phyloP scores from a whole-genome alignment of 139 green algal species.

The Desmodesmus armatus region DNA sequence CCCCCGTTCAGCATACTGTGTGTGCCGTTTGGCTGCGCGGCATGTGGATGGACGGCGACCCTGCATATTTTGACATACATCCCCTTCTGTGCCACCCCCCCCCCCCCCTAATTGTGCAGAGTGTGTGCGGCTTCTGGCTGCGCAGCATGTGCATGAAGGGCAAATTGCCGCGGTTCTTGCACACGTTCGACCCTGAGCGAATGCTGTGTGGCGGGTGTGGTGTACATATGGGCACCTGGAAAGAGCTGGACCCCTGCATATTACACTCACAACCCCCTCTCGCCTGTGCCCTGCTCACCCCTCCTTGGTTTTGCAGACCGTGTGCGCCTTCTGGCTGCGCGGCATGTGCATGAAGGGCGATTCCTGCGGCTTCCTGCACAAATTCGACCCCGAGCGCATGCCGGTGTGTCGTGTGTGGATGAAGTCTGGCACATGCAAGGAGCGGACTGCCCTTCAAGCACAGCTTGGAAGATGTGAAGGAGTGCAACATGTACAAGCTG shows the following conservation, averaged over 20 bases:
- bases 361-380: conserved; percentile 96
- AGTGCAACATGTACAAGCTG: conserved; percentile 99
- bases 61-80: background rate
- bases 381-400: conserved; percentile 90
- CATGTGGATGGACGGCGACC: background rate
- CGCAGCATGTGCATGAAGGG: background rate
- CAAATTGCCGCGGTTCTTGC: background rate
- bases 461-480: conserved; percentile 94
- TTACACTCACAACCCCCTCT: background rate
- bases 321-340: conserved; percentile 97
- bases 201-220: too few species aligned
- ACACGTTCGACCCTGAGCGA: background rate
- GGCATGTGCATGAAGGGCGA: conserved; percentile 98
- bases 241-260: background rate
- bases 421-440: conserved; percentile 80
- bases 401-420: conserved; percentile 79
- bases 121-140: background rate
- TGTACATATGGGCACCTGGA: background rate
- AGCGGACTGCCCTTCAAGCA: conserved; percentile 97
- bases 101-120: background rate
- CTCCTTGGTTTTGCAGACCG: conserved; percentile 79
- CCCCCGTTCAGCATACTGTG: background rate
- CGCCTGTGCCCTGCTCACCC: background rate
- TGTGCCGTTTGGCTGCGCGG: background rate
- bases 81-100: background rate